Evolutionary conservation across 2,329 filamentous ascomycete species (phyloP), one percentile per base, ranked within the genome.

Genomic region (Remersonia thermophila): DNA sequence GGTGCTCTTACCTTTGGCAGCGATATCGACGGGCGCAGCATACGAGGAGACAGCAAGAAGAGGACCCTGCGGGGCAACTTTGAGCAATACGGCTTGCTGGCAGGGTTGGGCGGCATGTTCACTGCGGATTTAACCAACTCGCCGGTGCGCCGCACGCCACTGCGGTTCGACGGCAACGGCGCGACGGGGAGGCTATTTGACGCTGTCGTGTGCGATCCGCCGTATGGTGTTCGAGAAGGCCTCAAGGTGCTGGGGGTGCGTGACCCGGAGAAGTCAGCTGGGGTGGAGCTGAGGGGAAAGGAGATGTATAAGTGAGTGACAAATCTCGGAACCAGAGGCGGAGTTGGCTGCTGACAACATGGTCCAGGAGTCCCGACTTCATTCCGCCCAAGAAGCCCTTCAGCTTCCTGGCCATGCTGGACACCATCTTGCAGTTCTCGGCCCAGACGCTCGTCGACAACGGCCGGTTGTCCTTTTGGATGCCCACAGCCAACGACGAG

Each of bases 211-310:
- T 96, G 87, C 51, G 91, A 98, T 60, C 91, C 91, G 13, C 91
- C 91, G 0, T 98, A 98, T 53, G 91, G 91, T 2, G 86, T 98
- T 5, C 71, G 91, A 32, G 91, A 98, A 58, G 91, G 91, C 0
- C 59, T 96, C 41, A 83, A 83, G 51, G 89, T 98, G 2, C 66
- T 98, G 1, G 91, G 91, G 1, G 71, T 74, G 36, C 75, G 79
- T 43, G 78, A 91, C 48, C 70, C 73, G 0, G 67, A 67, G 36
- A 77, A 72, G 49, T 63, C 60, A 4, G 62, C 67, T 2, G 70
- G 67, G 50, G 65, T 83, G 1, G 64, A 83, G 20, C 73, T 80
- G 39, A 73, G 83, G 51, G 84, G 83, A 1, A 72, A 73, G 38
- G 66, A 71, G 42, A 73, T 77, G 49, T 79, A 84, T 60, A 69